Conservation (phyloP, 2,329 filamentous ascomycete genomes). For the Ophiocordyceps sinensis region DNA sequence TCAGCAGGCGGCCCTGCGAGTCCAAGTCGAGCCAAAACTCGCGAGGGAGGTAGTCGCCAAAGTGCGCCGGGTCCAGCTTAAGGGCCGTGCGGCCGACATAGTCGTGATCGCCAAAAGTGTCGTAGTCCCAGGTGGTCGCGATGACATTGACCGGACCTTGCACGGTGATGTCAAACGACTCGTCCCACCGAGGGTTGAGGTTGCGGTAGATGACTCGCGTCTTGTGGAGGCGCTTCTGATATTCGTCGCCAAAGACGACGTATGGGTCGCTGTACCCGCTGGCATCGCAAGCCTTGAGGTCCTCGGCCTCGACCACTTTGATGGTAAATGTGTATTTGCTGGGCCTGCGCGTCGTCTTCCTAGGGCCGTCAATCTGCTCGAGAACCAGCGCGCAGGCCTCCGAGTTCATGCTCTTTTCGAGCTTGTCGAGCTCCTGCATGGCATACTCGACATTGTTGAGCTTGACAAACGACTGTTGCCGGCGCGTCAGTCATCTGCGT, state of each 20-base stretch:
- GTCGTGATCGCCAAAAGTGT: conserved; percentile 92
- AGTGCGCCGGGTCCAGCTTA: conserved; percentile 95
- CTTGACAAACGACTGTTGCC: conserved; percentile 74
- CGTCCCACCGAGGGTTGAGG: conserved; percentile 92
- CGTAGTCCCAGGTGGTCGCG: conserved; percentile 96
- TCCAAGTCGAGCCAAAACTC: conserved; percentile 98
- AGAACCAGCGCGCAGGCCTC: conserved; percentile 80
- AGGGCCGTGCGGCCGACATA: conserved; percentile 94
- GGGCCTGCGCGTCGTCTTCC: conserved; percentile 48
- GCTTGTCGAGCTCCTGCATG: conserved; percentile 77
- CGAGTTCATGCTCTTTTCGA: conserved; percentile 81
- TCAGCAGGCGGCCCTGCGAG: conserved; percentile 76
- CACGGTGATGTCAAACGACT: conserved; percentile 91
- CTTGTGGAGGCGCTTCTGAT: conserved; percentile 91
- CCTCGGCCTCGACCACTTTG: conserved; percentile 95
- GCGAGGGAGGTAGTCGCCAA: conserved; percentile 85
- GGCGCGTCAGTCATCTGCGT: conserved; percentile 13
- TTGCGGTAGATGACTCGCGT: conserved; percentile 83
- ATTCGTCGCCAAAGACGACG: conserved; percentile 91
- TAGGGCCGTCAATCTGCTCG: conserved; percentile 56
- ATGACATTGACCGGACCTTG: conserved; percentile 86
- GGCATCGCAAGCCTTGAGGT: conserved; percentile 94
- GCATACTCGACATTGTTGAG: conserved; percentile 96
- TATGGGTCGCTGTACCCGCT: conserved; percentile 93
- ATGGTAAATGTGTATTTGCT: conserved; percentile 96